Conservation (phyloP, 2,329 filamentous ascomycete species). For the Colletotrichum sp. region DNA sequence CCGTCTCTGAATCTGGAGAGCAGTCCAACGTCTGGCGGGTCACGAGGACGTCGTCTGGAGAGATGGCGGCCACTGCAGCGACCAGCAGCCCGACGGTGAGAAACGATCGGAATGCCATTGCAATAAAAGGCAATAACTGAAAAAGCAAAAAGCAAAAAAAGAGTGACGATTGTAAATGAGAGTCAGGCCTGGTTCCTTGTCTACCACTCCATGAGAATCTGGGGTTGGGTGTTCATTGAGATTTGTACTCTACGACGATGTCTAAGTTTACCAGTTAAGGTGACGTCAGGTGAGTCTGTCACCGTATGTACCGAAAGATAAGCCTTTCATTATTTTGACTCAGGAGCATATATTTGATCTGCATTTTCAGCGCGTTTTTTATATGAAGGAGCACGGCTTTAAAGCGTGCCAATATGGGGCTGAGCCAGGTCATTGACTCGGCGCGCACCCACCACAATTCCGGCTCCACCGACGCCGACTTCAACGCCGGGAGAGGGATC, state of each 20-base stretch:
- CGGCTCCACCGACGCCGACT: background rate
- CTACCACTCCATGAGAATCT: background rate
- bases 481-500: background rate
- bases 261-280: background rate
- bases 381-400: background rate
- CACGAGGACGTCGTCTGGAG: background rate
- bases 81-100: background rate
- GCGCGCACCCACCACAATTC: background rate
- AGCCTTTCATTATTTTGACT: background rate
- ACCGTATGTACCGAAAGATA: background rate
- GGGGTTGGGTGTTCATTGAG: background rate
- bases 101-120: background rate
- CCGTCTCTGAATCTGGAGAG: conserved; percentile 2
- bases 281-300: background rate
- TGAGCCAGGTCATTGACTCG: background rate
- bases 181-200: background rate
- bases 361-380: background rate
- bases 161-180: background rate
- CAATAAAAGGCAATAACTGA: background rate
- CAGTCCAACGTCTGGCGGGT: background rate
- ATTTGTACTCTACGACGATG: background rate
- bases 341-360: background rate
- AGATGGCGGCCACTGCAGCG: background rate
- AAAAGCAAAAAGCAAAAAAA: background rate
- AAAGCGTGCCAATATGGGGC: background rate